Evolutionary conservation across 2,329 filamentous ascomycete species (phyloP).

Genomic region (Mariannaea elegans): DNA sequence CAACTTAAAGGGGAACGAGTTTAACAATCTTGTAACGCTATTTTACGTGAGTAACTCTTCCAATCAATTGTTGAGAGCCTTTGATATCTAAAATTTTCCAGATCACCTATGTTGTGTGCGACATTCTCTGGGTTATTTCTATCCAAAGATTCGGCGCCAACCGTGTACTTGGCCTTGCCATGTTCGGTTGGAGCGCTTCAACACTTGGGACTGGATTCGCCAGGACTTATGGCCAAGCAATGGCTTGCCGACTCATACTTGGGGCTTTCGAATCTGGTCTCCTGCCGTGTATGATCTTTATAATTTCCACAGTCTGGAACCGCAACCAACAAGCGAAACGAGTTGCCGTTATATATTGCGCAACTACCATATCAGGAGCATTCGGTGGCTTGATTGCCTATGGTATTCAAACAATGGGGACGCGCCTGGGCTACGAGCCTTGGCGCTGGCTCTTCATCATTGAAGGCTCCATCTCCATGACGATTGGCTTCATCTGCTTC

Average conservation of each 20-base stretch:
- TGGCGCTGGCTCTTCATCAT: slow-evolving; percentile 28
- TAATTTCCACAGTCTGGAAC: slow-evolving; percentile 41
- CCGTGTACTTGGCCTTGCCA: slow-evolving; percentile 21
- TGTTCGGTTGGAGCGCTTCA: slow-evolving; percentile 59
- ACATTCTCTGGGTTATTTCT: slow-evolving; percentile 24
- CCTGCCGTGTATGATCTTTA: slow-evolving; percentile 66
- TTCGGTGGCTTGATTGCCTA: slow-evolving; percentile 22
- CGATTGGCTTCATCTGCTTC: slow-evolving; percentile 23
- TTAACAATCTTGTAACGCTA: not conserved
- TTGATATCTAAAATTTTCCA: too few relatives aligned
- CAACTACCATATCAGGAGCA: slow-evolving; percentile 13
- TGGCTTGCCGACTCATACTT: slow-evolving; percentile 66
- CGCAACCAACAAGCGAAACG: slow-evolving; percentile 22
- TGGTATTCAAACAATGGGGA: slow-evolving; percentile 15
- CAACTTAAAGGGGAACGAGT: slow-evolving; percentile 8
- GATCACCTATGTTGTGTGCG: slow-evolving; percentile 17
- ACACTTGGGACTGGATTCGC: slow-evolving; percentile 66
- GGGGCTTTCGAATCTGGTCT: slow-evolving; percentile 68
- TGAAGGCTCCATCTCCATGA: slow-evolving; percentile 55
- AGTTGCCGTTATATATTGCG: slow-evolving; percentile 23
- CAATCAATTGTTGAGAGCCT: too few relatives aligned
- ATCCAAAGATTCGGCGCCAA: slow-evolving; percentile 19
- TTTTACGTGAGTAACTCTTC: slow-evolving; percentile 4
- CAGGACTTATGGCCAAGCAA: slow-evolving; percentile 62
- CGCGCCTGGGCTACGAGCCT: slow-evolving; percentile 1